Evolutionary conservation across 257 asterid genomes (phyloP), one percentile per base, ranked within the genome.

Genomic region (Penstemon eatonii): DNA sequence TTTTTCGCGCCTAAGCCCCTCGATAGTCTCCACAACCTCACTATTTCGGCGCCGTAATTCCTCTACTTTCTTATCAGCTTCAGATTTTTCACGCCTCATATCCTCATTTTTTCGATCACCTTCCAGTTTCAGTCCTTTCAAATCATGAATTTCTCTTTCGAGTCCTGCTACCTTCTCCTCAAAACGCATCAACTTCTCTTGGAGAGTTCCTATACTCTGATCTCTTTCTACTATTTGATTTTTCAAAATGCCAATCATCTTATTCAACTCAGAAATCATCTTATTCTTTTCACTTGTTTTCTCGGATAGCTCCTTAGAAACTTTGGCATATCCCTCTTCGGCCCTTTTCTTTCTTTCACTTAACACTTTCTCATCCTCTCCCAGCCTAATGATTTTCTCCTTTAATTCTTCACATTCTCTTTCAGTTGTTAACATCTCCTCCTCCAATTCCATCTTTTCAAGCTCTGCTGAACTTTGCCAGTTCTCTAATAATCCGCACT

Each of bases 71-170:
- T 60, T 15, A 15, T 1, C 37, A 38, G 51, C 56, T 10, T 7
- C 45, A 12, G 12, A 47, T 7, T 25, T 67, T 43, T 67, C 56
- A 6, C 7, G 4, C 43, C 42, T 36, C 73, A 67, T 2, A 6
- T 42, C 55, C 39, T 42, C 50, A 0, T 57, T 41, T 0, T 4
- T 38, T 25, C 13, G 40, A 68, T 68, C 25, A 38, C 8, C 73
- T 5, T 36, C 65, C 4, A 4, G 13, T 18, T 69, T 69, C 4
- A 37, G 42, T 3, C 8, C 5, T 52, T 69, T 69, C 60, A 69
- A 49, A 33, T 5, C 25, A 52, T 59, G 60, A 12, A 36, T 8
- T 70, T 60, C 78, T 4, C 12, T 13, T 3, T 53, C 9, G 63
- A 66, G 25, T 33, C 51, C 11, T 12, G 13, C 47, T 18, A 7